phyloP scores from a whole-genome alignment of 352 stramenopile genomes.

The Hyaloperonospora arabidopsidis region DNA sequence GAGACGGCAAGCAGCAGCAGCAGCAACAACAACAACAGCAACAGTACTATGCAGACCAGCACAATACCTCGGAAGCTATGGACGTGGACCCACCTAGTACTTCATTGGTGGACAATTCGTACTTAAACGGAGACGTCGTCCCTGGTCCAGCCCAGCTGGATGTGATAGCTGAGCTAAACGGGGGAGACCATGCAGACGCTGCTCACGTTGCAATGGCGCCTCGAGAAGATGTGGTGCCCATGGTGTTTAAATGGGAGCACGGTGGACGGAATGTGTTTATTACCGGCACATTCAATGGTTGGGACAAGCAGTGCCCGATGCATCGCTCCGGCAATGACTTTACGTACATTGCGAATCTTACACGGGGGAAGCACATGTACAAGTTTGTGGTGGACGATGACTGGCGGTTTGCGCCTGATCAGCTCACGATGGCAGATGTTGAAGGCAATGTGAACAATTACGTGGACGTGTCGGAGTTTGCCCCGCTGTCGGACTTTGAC shows the following conservation, averaged over 20 bases:
- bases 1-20: constrained; percentile 15
- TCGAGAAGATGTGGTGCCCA: constrained; percentile 64
- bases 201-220: constrained; percentile 9
- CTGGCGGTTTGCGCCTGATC: constrained; percentile 92
- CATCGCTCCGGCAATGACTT: constrained; percentile 99
- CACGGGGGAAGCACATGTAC: constrained; percentile 96
- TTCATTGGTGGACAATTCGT: constrained; percentile 29
- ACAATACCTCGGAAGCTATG: constrained; percentile 43
- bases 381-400: constrained; percentile 99
- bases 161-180: constrained; percentile 22
- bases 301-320: constrained; percentile 98
- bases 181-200: constrained; percentile 22
- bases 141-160: constrained; percentile 13
- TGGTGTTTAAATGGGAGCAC: constrained; percentile 98
- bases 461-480: constrained; percentile 98
- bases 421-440: constrained; percentile 97
- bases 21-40: constrained; percentile 15
- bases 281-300: constrained; percentile 99
- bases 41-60: constrained; percentile 15
- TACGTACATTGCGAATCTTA: constrained; percentile 99
- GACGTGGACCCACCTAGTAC: constrained; percentile 50
- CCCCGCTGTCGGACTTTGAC: constrained; percentile 71
- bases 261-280: constrained; percentile 95
- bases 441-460: constrained; percentile 99
- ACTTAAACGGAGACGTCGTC: constrained; percentile 28